Conservation (phyloP, 371 early-diverging fungal species). For the Syncephalis plumigaleata region DNA sequence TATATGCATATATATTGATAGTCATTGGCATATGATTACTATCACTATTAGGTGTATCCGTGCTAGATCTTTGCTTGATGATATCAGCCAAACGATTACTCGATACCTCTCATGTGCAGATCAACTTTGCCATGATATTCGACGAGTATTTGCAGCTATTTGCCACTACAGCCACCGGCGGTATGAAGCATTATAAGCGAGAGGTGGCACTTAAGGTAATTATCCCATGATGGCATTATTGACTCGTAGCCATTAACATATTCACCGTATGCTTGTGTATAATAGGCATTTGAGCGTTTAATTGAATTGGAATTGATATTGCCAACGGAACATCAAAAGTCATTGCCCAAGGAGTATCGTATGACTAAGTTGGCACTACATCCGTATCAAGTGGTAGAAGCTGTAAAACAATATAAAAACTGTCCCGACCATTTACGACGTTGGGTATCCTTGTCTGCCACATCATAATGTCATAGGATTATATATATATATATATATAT, state of each 20-base stretch:
- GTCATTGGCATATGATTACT: too few species aligned
- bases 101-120: conserved; percentile 37
- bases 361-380: conserved; percentile 66
- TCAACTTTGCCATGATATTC: conserved; percentile 89
- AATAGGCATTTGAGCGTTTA: conserved; percentile 29
- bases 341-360: conserved; percentile 67
- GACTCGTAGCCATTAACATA: too few species aligned
- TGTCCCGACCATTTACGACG: conserved; percentile 30
- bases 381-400: conserved; percentile 43
- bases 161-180: conserved; percentile 27
- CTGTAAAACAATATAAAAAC: conserved; percentile 29
- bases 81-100: conserved; percentile 58
- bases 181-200: conserved; percentile 55
- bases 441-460: conserved; percentile 16
- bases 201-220: conserved; percentile 49
- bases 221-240: too few species aligned
- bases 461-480: neutral
- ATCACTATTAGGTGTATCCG: conserved; percentile 52
- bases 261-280: too few species aligned
- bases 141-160: conserved; percentile 63
- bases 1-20: too few species aligned
- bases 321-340: conserved; percentile 30
- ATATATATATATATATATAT: neutral
- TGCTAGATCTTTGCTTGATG: conserved; percentile 64
- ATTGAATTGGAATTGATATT: conserved; percentile 35